Evolutionary conservation across 2,329 filamentous ascomycete species (phyloP).

Genomic region (Claviceps pazoutovae): DNA sequence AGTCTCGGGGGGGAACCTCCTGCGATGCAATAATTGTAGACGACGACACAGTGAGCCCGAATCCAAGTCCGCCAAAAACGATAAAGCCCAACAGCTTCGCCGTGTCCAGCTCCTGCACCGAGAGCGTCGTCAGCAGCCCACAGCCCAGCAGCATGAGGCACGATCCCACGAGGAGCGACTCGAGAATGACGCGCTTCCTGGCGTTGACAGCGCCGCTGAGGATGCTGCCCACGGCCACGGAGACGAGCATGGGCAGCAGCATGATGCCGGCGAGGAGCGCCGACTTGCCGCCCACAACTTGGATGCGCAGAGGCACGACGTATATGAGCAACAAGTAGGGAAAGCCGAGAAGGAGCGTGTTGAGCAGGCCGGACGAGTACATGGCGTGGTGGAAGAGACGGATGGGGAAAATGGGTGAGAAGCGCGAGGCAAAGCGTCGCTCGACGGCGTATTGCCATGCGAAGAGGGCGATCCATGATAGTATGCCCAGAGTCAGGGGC

Average conservation of each 20-base stretch:
- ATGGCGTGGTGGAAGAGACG: constrained; percentile 31
- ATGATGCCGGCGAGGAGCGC: constrained; percentile 34
- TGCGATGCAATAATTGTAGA: constrained; percentile 31
- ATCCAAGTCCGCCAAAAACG: constrained; percentile 37
- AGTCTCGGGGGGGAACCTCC: constrained; percentile 29
- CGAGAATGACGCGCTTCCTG: constrained; percentile 26
- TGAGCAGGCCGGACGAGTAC: constrained; percentile 28
- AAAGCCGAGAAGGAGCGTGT: constrained; percentile 36
- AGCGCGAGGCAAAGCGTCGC: constrained; percentile 13
- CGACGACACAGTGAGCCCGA: constrained; percentile 33
- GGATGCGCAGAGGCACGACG: constrained; percentile 33
- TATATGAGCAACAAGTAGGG: constrained; percentile 35
- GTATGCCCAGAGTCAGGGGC: constrained; percentile 15
- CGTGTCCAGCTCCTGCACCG: constrained; percentile 19
- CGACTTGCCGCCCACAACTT: constrained; percentile 34
- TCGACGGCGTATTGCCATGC: constrained; percentile 16
- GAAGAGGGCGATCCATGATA: constrained; percentile 16
- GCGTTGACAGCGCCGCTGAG: constrained; percentile 28
- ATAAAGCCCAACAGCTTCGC: constrained; percentile 34
- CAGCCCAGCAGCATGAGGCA: constrained; percentile 32
- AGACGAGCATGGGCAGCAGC: constrained; percentile 39
- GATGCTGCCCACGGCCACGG: constrained; percentile 30
- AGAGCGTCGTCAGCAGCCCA: constrained; percentile 28
- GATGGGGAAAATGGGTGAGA: constrained; percentile 31
- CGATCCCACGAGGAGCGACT: constrained; percentile 29